Conservation (phyloP, 768 basidiomycete species). For the Mycena alexandri region DNA sequence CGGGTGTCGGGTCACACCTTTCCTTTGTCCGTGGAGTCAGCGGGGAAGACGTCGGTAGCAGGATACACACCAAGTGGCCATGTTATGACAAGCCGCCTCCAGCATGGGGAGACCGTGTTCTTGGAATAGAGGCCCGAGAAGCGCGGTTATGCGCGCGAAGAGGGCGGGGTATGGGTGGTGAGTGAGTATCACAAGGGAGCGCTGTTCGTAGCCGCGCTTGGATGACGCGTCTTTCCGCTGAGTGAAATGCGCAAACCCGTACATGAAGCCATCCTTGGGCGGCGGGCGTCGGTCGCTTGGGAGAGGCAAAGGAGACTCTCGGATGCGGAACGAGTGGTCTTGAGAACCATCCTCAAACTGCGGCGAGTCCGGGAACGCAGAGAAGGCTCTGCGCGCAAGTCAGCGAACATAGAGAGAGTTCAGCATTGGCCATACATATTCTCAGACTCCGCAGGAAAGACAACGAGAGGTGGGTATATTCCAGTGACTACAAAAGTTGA, state of each 20-base stretch:
- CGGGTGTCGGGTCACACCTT: slow-evolving; percentile 85
- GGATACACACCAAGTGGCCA: slow-evolving; percentile 80
- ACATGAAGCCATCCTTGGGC: slow-evolving; percentile 74
- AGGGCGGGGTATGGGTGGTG: slow-evolving; percentile 86
- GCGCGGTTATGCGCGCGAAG: slow-evolving; percentile 74
- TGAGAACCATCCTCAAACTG: slow-evolving; percentile 89
- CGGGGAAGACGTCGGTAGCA: slow-evolving; percentile 19
- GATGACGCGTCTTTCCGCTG: slow-evolving; percentile 74
- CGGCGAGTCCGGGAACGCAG: slow-evolving; percentile 90
- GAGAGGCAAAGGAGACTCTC: slow-evolving; percentile 56
- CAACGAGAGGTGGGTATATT: slow-evolving; percentile 73
- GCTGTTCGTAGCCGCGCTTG: slow-evolving; percentile 87
- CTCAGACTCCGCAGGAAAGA: slow-evolving; percentile 78
- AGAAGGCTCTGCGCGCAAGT: slow-evolving; percentile 77
- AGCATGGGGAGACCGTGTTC: slow-evolving; percentile 83
- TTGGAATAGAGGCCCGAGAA: slow-evolving; percentile 82
- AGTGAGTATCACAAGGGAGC: slow-evolving; percentile 85
- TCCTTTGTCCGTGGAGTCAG: slow-evolving; percentile 58
- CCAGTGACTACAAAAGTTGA: slow-evolving; percentile 58
- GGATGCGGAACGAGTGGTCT: slow-evolving; percentile 88
- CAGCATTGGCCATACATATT: slow-evolving; percentile 76
- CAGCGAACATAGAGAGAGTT: slow-evolving; percentile 8
- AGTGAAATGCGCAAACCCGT: slow-evolving; percentile 84
- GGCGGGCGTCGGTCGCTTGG: slow-evolving; percentile 49
- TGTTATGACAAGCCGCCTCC: slow-evolving; percentile 88